These are phyloP conservation scores for Botrytis deweyae DNA, from an alignment of 2,329 filamentous ascomycete genomes.

Conservation along the genomic window DNA sequence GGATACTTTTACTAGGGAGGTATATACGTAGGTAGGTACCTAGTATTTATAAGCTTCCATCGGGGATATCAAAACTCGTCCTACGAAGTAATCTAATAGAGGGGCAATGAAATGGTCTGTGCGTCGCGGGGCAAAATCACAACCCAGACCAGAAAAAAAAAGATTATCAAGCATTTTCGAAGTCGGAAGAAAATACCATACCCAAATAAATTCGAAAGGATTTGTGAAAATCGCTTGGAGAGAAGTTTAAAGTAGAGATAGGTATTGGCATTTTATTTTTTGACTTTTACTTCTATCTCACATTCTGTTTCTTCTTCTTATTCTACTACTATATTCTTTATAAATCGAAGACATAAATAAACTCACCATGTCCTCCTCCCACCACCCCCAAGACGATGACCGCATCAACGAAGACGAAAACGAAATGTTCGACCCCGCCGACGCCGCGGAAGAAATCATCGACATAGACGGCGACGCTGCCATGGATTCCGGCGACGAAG, in stretches of 20 bases:
- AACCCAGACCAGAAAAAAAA: conserved; percentile 19
- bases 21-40: not conserved
- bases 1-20: not conserved
- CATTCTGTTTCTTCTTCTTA: not conserved
- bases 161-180: conserved; percentile 26
- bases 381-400: conserved; percentile 28
- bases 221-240: not conserved
- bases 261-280: not conserved
- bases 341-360: too few species aligned
- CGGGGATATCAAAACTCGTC: not conserved
- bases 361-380: conserved; percentile 32
- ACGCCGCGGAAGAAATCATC: conserved; percentile 73
- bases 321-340: not conserved
- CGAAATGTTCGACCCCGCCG: conserved; percentile 73
- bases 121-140: conserved; percentile 19
- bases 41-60: not conserved
- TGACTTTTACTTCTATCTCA: not conserved
- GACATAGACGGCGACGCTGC: conserved; percentile 65
- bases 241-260: not conserved
- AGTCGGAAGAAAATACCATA: conserved; percentile 7
- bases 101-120: conserved; percentile 9
- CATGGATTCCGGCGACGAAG: conserved; percentile 71
- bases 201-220: not conserved
- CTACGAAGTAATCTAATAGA: not conserved
- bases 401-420: conserved; percentile 51